Percentiles rank a stretch among this genome's conserved stretches.
Evolutionary conservation across 192 early-diverging fungal species (phyloP).

Genomic region (Cladochytrium replicatum): DNA sequence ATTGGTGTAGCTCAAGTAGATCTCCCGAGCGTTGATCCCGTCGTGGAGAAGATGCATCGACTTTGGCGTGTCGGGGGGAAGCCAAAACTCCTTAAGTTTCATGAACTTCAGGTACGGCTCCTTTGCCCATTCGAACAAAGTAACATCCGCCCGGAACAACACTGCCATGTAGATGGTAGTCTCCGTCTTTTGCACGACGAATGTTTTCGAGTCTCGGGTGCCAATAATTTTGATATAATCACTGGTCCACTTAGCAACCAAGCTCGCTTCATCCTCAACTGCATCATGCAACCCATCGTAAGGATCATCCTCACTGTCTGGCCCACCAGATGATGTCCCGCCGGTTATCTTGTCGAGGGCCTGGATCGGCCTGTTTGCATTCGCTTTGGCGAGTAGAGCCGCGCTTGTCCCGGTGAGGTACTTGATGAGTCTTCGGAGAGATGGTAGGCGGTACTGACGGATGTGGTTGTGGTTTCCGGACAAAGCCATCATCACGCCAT

Average conservation of each 20-base stretch:
- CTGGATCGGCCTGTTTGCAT: conserved; percentile 13
- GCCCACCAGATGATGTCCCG: too few species aligned
- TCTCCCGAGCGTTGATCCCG: conserved; percentile 39
- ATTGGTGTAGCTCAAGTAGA: conserved; percentile 40
- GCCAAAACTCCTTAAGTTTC: conserved; percentile 58
- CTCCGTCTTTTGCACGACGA: conserved; percentile 45
- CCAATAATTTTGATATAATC: conserved; percentile 53
- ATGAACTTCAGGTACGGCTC: conserved; percentile 56
- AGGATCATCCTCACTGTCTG: conserved; percentile 34
- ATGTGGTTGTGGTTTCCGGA: conserved; percentile 50
- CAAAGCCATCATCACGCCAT: conserved; percentile 44
- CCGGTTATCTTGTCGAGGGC: not conserved
- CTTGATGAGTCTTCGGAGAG: conserved; percentile 44
- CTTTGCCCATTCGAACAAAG: conserved; percentile 54
- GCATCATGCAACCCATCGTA: conserved; percentile 24
- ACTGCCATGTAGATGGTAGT: conserved; percentile 42
- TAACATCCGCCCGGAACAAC: conserved; percentile 36
- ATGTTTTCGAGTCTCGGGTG: conserved; percentile 41
- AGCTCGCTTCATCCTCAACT: conserved; percentile 30
- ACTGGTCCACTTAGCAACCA: conserved; percentile 34
- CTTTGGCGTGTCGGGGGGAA: conserved; percentile 52
- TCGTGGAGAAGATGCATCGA: conserved; percentile 46
- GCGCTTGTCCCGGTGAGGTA: conserved; percentile 34
- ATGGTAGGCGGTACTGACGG: conserved; percentile 46
- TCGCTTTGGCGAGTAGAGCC: conserved; percentile 21